phyloP scores from a whole-genome alignment of 2,329 filamentous ascomycete genomes.

The Talaromyces verruculosus region DNA sequence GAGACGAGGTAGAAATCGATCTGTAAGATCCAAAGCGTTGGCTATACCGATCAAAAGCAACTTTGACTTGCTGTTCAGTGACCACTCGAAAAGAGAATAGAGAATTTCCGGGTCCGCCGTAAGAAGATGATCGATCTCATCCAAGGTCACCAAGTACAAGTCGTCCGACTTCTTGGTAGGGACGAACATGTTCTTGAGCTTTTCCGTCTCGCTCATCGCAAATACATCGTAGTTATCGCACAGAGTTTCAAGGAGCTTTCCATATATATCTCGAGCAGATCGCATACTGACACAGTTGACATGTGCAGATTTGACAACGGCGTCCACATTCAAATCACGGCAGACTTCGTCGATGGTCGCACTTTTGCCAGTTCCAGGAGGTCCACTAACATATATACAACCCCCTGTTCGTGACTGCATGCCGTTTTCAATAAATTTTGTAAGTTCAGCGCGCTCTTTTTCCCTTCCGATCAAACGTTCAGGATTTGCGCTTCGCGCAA shows the following conservation, averaged over 20 bases:
- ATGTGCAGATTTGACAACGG: slow-evolving; percentile 66
- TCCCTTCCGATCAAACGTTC: slow-evolving; percentile 77
- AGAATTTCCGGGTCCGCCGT: slow-evolving; percentile 84
- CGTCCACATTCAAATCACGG: slow-evolving; percentile 54
- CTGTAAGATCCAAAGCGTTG: slow-evolving; percentile 92
- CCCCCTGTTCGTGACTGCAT: slow-evolving; percentile 64
- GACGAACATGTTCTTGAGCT: slow-evolving; percentile 70
- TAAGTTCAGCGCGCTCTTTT: slow-evolving; percentile 63
- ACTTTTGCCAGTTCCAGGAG: slow-evolving; percentile 94
- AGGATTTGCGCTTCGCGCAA: slow-evolving; percentile 74
- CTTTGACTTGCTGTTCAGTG: slow-evolving; percentile 73
- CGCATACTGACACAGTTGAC: slow-evolving; percentile 98
- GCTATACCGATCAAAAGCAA: slow-evolving; percentile 89
- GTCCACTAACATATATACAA: slow-evolving; percentile 92
- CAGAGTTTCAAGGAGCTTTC: slow-evolving; percentile 70
- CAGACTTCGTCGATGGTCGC: slow-evolving; percentile 84
- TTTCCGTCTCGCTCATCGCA: slow-evolving; percentile 66
- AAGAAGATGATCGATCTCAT: slow-evolving; percentile 93
- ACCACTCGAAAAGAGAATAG: slow-evolving; percentile 97
- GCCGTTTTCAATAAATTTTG: slow-evolving; percentile 66
- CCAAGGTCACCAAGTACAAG: slow-evolving; percentile 80
- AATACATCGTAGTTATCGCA: slow-evolving; percentile 61
- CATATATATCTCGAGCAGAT: slow-evolving; percentile 80
- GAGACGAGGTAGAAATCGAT: slow-evolving; percentile 87
- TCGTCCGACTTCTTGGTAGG: slow-evolving; percentile 55